Conservation (phyloP, 2,329 filamentous ascomycete genomes). For the Phoma sp. region DNA sequence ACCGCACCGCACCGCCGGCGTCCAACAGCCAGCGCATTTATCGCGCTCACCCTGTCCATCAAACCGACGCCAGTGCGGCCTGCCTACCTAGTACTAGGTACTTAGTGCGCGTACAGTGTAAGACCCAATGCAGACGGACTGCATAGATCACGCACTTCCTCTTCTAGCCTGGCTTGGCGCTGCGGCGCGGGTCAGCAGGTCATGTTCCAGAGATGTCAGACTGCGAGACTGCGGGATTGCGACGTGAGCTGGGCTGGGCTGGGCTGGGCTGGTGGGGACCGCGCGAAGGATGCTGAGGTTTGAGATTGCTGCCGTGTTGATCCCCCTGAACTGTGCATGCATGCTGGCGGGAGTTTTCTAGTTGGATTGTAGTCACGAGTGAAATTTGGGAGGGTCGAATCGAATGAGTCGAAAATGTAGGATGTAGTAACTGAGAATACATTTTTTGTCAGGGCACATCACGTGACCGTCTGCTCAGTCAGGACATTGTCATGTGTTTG, state of each 20-base stretch:
- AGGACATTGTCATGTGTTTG: too few species aligned
- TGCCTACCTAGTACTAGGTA: background rate
- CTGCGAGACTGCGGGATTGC: slow-evolving; percentile 3
- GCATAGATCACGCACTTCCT: slow-evolving; percentile 16
- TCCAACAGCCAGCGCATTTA: background rate
- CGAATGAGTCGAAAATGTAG: too few species aligned
- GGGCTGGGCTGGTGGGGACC: background rate
- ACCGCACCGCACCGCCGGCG: too few species aligned
- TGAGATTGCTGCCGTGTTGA: background rate
- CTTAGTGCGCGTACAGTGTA: too few species aligned
- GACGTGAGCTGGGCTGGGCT: background rate
- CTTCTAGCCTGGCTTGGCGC: slow-evolving; percentile 28
- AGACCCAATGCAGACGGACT: slow-evolving; percentile 3
- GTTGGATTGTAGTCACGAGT: too few species aligned
- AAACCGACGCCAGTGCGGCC: background rate
- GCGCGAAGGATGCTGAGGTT: slow-evolving; percentile 11
- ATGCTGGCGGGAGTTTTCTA: background rate
- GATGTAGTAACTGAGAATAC: too few species aligned
- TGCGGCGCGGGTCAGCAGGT: slow-evolving; percentile 1
- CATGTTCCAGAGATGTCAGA: background rate
- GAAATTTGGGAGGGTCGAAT: too few species aligned
- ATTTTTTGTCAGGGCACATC: too few species aligned
- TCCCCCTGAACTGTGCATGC: slow-evolving; percentile 11
- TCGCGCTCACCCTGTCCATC: background rate
- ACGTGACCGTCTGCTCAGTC: too few species aligned